A percentile compares a stretch with the other conserved stretches of the same genome.
Evolutionary conservation across 192 early-diverging fungal genomes (phyloP).

Genomic region (Coemansia sp.): DNA sequence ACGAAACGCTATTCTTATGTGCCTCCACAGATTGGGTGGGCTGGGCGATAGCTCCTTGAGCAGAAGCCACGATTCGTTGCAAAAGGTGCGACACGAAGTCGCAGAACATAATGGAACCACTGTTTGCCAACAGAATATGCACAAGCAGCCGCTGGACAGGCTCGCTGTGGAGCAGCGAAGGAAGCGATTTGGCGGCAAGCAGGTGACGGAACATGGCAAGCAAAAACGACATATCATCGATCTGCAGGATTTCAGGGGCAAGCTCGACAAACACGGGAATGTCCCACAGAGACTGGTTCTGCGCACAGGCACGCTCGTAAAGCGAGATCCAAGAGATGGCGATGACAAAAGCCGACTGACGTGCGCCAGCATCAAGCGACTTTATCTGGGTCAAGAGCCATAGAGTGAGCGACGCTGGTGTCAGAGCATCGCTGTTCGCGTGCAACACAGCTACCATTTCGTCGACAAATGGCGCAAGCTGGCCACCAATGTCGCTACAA

Average conservation of each 20-base stretch:
- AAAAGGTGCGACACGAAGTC: slow-evolving; percentile 10
- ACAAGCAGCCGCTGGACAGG: slow-evolving; percentile 34
- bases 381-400: slow-evolving; percentile 28
- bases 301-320: slow-evolving; percentile 9
- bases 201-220: slow-evolving; percentile 38
- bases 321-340: slow-evolving; percentile 42
- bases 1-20: background rate
- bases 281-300: slow-evolving; percentile 41
- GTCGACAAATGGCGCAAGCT: slow-evolving; percentile 15
- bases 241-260: slow-evolving; percentile 34
- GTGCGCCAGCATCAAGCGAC: background rate
- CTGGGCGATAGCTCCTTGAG: background rate
- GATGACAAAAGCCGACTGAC: slow-evolving; percentile 21
- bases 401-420: slow-evolving; percentile 8
- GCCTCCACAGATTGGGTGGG: background rate
- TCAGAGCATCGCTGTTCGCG: background rate
- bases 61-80: slow-evolving; percentile 1
- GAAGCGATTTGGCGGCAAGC: slow-evolving; percentile 15
- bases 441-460: slow-evolving; percentile 6
- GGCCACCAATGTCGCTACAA: slow-evolving; percentile 23
- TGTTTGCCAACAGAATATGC: slow-evolving; percentile 28
- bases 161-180: slow-evolving; percentile 8
- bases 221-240: slow-evolving; percentile 38
- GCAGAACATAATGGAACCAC: slow-evolving; percentile 24
- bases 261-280: slow-evolving; percentile 13